Evolutionary conservation across 345 rosid genomes (phyloP), one percentile per base, ranked within the genome.

Genomic region (Populus tremula): DNA sequence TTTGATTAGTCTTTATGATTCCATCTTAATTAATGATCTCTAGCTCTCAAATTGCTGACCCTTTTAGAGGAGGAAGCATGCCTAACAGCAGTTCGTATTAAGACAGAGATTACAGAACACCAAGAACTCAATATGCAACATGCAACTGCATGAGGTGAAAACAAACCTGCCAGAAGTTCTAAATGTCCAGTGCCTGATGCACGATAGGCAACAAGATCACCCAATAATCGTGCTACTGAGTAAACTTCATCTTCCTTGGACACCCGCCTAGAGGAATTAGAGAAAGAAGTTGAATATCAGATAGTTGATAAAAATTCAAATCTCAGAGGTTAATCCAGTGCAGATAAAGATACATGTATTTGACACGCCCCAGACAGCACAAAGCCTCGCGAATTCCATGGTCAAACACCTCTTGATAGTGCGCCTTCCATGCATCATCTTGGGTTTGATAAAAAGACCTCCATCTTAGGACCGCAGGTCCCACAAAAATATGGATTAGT

Each of bases 341-440:
- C 63, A 66, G 25, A 39, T 23, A 68, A 79, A 78, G 94, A 70
- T 86, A 92, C 99, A 93, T 85, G 83, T 92, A 95, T 73, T 89
- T 84, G 10, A 83, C 74, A 70, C 98, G 96, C 65, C 96, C 99
- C 56, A 93, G 87, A 81, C 99, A 95, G 82, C 99, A 95, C 86
- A 93, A 83, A 72, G 90, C 90, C 86, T 95, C 98, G n/a, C 97
- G 97, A 81, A 93, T 92, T 20, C 97, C 96, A 82, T 93, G 87
- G 84, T 93, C 98, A 89, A 95, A 95, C 65, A 93, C 92, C 83
- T 93, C 97, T 74, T 91, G 87, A 83, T 95, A 95, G 76, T 95
- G 99, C 84, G 92, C 89, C 84, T 89, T 92, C 99, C 99, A 95
- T 35, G 86, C 96, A 86, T 89, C 92, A 86, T 93, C 96, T 84